Conservation (phyloP, 345 rosid species). For the Euphorbia lathyris region DNA sequence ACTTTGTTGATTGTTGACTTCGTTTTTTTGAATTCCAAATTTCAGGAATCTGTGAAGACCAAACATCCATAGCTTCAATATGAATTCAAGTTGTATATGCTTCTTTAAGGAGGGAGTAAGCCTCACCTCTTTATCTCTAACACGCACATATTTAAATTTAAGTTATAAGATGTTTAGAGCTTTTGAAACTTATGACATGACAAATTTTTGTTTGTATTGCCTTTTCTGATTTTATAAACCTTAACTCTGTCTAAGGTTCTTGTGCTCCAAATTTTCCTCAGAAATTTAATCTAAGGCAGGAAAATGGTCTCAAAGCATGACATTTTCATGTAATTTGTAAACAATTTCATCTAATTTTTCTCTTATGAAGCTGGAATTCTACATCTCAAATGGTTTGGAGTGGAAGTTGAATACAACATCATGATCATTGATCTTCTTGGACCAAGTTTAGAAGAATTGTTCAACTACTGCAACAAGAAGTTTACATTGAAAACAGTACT, state of each 20-base stretch:
- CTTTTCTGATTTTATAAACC: background rate
- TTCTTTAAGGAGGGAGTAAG: slow-evolving; percentile 88
- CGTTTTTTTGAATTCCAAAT: slow-evolving; percentile 4
- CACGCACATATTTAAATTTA: background rate
- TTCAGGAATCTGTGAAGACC: slow-evolving; percentile 79
- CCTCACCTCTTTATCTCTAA: too few species aligned
- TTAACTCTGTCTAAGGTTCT: background rate
- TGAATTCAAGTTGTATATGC: slow-evolving; percentile 82
- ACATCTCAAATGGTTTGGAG: slow-evolving; percentile 83
- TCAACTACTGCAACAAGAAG: slow-evolving; percentile 74
- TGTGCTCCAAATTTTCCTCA: background rate
- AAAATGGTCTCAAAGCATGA: background rate
- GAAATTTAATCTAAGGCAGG: background rate
- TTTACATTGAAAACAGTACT: slow-evolving; percentile 71
- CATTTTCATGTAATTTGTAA: background rate
- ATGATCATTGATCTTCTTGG: slow-evolving; percentile 92
- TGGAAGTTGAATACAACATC: slow-evolving; percentile 70
- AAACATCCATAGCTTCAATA: slow-evolving; percentile 90
- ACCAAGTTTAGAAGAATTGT: slow-evolving; percentile 85
- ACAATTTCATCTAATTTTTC: slow-evolving; percentile 6
- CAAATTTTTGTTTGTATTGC: background rate
- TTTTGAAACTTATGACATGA: background rate
- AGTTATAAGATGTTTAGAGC: background rate
- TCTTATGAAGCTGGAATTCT: slow-evolving; percentile 66
- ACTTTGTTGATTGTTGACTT: background rate